These are phyloP conservation scores for Ceratocystis harringtonii DNA, from an alignment of 2,329 filamentous ascomycete genomes.

Conservation along the genomic window DNA sequence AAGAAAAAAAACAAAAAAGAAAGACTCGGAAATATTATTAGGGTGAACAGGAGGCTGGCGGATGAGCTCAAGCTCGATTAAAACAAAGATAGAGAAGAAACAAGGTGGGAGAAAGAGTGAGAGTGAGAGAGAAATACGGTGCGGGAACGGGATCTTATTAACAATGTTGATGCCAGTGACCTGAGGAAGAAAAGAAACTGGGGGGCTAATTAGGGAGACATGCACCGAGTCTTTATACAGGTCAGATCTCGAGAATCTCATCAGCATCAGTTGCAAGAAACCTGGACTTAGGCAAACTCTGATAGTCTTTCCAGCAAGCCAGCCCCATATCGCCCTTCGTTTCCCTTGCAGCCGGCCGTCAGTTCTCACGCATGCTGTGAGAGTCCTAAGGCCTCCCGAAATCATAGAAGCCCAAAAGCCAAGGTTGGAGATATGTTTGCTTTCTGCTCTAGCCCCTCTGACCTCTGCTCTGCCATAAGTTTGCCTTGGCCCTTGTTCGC, in stretches of 20 bases:
- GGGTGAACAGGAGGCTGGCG: not conserved
- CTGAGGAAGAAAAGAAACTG: slow-evolving; percentile 11
- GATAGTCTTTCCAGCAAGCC: not conserved
- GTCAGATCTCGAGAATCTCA: not conserved
- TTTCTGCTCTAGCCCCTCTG: not conserved
- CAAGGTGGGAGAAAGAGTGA: slow-evolving; percentile 5
- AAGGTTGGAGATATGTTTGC: not conserved
- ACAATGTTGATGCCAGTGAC: slow-evolving; percentile 7
- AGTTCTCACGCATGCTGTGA: not conserved
- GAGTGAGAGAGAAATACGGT: slow-evolving; percentile 13
- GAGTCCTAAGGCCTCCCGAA: not conserved
- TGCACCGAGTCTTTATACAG: slow-evolving; percentile 13
- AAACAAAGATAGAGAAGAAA: not conserved
- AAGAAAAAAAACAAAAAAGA: slow-evolving; percentile 4
- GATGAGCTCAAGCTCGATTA: not conserved
- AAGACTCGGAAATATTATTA: not conserved
- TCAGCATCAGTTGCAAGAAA: not conserved
- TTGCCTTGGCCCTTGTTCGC: not conserved
- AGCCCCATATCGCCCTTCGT: not conserved
- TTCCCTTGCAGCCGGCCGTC: slow-evolving; percentile 7
- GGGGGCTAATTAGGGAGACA: slow-evolving; percentile 4
- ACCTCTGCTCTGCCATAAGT: not conserved
- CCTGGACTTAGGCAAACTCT: not conserved
- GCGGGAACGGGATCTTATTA: slow-evolving; percentile 13
- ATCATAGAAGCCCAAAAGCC: not conserved